Evolutionary conservation across 2,329 filamentous ascomycete genomes (phyloP), one percentile per base, ranked within the genome.

Genomic region (Monosporascus ibericus): DNA sequence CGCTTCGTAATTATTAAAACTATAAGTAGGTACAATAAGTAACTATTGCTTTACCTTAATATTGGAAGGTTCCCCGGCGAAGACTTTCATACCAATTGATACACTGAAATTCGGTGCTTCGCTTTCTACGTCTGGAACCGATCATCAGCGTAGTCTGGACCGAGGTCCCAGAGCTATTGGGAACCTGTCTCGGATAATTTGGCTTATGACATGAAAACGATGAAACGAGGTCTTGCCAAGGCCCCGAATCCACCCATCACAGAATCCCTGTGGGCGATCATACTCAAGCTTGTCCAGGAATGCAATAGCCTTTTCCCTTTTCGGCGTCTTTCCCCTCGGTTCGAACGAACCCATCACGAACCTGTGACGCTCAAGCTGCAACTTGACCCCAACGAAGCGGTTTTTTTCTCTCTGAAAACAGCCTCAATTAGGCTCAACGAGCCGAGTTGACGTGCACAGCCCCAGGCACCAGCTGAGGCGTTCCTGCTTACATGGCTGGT

Each of bases 221-320:
- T 40, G 17, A 27, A 47, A 8, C 15, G 30, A 34, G 27, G 30
- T 34, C 11, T 14, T 34, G 30, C 30, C 30, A 24, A 48, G 24
- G 24, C 44, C 47, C 40, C 24, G n/a, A n/a, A 37, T 52, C 52
- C 54, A 49, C 49, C 27, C 24, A 50, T 22, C 52, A 58, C 60
- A 51, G 58, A 54, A 55, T 52, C 59, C 60, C 51, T 38, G 55
- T 44, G 24, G 58, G 15, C 54, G 63, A 66, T 66, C 63, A 66
- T 52, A 64, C 63, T 55, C 42, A 52, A 47, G 53, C 30, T 34
- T 34, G 30, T 34, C 30, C 30, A 14, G 30, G 5, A 34, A 34
- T 58, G 44, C 56, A 54, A 48, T 54, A 44, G 20, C 39, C 51
- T 51, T 53, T 53, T 39, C 48, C 52, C 53, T 37, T 55, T 56